Evolutionary conservation across 2,329 filamentous ascomycete species (phyloP).

Genomic region (Periconia digitata): DNA sequence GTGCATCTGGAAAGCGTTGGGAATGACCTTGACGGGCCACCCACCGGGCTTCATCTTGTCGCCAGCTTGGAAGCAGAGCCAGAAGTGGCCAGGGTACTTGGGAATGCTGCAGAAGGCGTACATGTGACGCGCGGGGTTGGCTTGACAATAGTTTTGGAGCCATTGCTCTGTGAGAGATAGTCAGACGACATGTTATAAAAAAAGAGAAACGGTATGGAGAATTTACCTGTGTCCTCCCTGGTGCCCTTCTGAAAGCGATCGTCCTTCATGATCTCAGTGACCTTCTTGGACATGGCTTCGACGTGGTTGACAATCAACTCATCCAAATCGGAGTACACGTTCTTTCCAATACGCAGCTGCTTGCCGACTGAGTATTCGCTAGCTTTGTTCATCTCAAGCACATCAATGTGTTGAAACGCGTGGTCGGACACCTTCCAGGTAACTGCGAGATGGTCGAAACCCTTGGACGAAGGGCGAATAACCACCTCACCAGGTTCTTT

Average conservation of each 20-base stretch:
- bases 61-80: slow-evolving; percentile 93
- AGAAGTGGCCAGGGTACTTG: slow-evolving; percentile 92
- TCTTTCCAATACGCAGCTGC: slow-evolving; percentile 82
- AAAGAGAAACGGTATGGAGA: neutral
- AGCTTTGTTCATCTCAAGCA: slow-evolving; percentile 94
- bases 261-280: slow-evolving; percentile 91
- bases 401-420: slow-evolving; percentile 97
- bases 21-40: slow-evolving; percentile 88
- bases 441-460: slow-evolving; percentile 89
- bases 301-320: slow-evolving; percentile 97
- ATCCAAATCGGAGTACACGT: slow-evolving; percentile 93
- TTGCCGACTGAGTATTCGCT: slow-evolving; percentile 94
- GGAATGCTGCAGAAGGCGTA: slow-evolving; percentile 96
- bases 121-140: slow-evolving; percentile 89
- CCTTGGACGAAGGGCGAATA: slow-evolving; percentile 92
- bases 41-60: slow-evolving; percentile 70
- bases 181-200: slow-evolving; percentile 14
- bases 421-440: slow-evolving; percentile 98
- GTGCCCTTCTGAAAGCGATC: slow-evolving; percentile 90
- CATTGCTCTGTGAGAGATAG: slow-evolving; percentile 88
- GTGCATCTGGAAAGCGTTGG: slow-evolving; percentile 89
- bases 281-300: slow-evolving; percentile 96
- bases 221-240: slow-evolving; percentile 80
- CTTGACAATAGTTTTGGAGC: slow-evolving; percentile 93
- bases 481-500: slow-evolving; percentile 87